A percentile compares a stretch with the other conserved stretches of the same genome.
phyloP scores from a whole-genome alignment of 768 basidiomycete genomes.

The Leccinellum albellum region DNA sequence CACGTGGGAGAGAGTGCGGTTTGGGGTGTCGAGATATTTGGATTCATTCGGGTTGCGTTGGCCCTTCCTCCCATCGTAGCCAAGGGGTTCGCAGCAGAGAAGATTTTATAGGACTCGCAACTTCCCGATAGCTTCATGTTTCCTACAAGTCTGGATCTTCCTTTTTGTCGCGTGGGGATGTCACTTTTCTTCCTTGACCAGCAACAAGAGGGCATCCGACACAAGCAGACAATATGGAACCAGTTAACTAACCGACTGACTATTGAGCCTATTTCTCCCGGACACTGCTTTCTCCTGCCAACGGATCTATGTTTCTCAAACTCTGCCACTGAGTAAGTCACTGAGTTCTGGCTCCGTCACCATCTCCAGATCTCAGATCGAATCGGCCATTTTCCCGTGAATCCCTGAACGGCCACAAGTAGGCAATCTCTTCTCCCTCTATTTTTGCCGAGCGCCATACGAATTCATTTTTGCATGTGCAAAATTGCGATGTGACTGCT shows the following conservation, averaged over 20 bases:
- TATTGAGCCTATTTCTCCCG: conserved; percentile 23
- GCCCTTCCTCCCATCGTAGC: conserved; percentile 11
- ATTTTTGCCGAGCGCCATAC: conserved; percentile 29
- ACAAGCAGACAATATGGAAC: conserved; percentile 12
- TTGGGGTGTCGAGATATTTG: conserved; percentile 19
- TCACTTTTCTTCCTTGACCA: conserved; percentile 3
- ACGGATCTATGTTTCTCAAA: conserved; percentile 33
- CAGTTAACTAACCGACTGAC: neutral
- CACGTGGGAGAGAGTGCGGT: conserved; percentile 22
- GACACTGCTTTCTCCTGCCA: conserved; percentile 19
- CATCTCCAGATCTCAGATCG: conserved; percentile 32
- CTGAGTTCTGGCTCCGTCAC: conserved; percentile 23
- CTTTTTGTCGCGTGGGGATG: conserved; percentile 15
- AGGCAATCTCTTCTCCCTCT: conserved; percentile 32
- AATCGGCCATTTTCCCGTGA: conserved; percentile 30
- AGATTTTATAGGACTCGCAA: conserved; percentile 17
- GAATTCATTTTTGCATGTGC: conserved; percentile 26
- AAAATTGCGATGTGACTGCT: conserved; percentile 18
- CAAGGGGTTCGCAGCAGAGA: conserved; percentile 7
- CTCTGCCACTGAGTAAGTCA: conserved; percentile 8
- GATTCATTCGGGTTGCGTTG: conserved; percentile 10
- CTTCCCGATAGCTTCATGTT: conserved; percentile 19
- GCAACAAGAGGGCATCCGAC: neutral
- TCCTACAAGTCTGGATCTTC: conserved; percentile 8
- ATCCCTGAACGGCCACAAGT: conserved; percentile 29